A percentile compares a stretch with the other conserved stretches of the same genome.
Evolutionary conservation across 441 rosid species (phyloP).

Genomic region (Daphne laureola): DNA sequence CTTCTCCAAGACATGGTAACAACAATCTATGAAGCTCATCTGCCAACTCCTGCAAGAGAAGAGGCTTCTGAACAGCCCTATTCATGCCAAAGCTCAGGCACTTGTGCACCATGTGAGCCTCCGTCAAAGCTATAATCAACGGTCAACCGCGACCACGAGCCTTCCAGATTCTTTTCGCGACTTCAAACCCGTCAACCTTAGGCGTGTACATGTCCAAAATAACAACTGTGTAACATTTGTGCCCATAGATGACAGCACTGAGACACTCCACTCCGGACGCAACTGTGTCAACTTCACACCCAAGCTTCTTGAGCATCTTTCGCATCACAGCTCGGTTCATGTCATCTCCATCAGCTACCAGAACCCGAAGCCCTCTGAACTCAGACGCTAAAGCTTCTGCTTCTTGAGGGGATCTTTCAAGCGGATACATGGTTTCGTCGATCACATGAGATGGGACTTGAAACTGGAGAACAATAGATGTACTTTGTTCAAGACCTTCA

Average conservation of each 20-base stretch:
- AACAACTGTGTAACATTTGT: slow-evolving; percentile 42
- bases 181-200: slow-evolving; percentile 69
- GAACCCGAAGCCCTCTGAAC: slow-evolving; percentile 37
- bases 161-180: slow-evolving; percentile 62
- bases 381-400: too few relatives aligned
- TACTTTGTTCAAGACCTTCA: too few relatives aligned
- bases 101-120: slow-evolving; percentile 45
- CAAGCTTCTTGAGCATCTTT: slow-evolving; percentile 50
- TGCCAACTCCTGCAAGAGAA: slow-evolving; percentile 50
- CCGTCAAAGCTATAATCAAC: slow-evolving; percentile 47
- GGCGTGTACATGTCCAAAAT: slow-evolving; percentile 65
- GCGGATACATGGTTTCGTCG: too few relatives aligned
- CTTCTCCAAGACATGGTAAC: too few relatives aligned
- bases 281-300: slow-evolving; percentile 54
- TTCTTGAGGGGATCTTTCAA: too few relatives aligned
- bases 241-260: slow-evolving; percentile 32
- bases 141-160: slow-evolving; percentile 48
- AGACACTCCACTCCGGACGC: slow-evolving; percentile 70
- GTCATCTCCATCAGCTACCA: slow-evolving; percentile 56
- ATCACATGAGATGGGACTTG: too few relatives aligned
- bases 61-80: slow-evolving; percentile 60
- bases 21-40: slow-evolving; percentile 39
- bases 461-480: too few relatives aligned
- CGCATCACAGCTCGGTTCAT: slow-evolving; percentile 53
- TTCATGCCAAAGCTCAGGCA: slow-evolving; percentile 56